These are phyloP conservation scores for Colletotrichum lupini DNA, from an alignment of 2,329 filamentous ascomycete species.

Conservation along the genomic window DNA sequence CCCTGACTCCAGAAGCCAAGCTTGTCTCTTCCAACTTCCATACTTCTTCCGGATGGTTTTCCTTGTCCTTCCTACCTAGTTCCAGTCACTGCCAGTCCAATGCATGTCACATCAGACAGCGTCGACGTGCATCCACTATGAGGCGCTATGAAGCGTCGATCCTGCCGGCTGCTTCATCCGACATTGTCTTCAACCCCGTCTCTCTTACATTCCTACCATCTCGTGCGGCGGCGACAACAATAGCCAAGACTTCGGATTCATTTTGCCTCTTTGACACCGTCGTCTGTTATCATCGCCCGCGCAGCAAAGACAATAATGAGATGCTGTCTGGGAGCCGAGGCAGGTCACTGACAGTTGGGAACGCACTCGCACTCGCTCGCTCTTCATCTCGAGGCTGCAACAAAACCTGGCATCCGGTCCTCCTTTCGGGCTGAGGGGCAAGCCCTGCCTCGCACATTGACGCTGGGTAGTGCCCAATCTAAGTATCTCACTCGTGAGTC, in stretches of 20 bases:
- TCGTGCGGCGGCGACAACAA: background rate
- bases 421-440: background rate
- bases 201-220: background rate
- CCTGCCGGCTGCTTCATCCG: slow-evolving; percentile 25
- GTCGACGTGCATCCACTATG: slow-evolving; percentile 16
- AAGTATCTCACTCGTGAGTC: background rate
- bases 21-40: background rate
- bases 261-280: background rate
- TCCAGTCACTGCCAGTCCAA: background rate
- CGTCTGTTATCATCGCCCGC: background rate
- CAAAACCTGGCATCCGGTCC: background rate
- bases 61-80: background rate
- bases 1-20: background rate
- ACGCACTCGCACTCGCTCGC: background rate
- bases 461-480: background rate
- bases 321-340: background rate
- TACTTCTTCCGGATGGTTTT: background rate
- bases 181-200: slow-evolving; percentile 13
- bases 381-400: background rate
- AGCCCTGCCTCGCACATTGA: slow-evolving; percentile 2
- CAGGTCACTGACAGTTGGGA: background rate
- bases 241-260: slow-evolving; percentile 5
- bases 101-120: background rate
- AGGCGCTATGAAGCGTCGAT: slow-evolving; percentile 27
- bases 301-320: background rate